Evolutionary conservation across 2,329 filamentous ascomycete species (phyloP).

Genomic region (Botrytis squamosa): DNA sequence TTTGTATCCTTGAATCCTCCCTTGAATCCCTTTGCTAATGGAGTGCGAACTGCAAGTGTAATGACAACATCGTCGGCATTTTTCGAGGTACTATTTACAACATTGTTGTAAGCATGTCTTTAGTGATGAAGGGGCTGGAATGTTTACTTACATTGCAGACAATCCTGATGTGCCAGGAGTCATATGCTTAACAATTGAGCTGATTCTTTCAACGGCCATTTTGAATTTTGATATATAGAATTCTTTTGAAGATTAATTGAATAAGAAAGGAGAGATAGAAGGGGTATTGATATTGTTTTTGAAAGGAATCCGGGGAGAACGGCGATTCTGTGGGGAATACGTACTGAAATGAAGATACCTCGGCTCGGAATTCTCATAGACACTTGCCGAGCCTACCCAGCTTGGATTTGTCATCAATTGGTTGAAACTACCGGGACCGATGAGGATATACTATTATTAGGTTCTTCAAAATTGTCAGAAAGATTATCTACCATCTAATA

Average conservation of each 20-base stretch:
- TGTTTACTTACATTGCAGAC: conserved; percentile 67
- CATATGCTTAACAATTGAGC: conserved; percentile 84
- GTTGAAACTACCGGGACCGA: no score
- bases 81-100: conserved; percentile 69
- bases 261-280: background rate
- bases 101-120: conserved; percentile 34
- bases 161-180: conserved; percentile 70
- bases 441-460: background rate
- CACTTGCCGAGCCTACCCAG: background rate
- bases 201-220: conserved; percentile 84
- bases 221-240: conserved; percentile 33
- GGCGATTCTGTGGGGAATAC: background rate
- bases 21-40: conserved; percentile 83
- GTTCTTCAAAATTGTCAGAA: background rate
- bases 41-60: conserved; percentile 85
- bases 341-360: conserved; percentile 7
- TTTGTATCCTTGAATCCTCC: conserved; percentile 93
- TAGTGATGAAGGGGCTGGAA: conserved; percentile 18
- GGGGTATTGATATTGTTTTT: conserved; percentile 10
- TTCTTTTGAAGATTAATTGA: background rate
- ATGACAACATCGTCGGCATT: conserved; percentile 97
- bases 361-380: background rate
- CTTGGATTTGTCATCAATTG: background rate
- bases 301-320: conserved; percentile 9
- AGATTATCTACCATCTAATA: background rate